A percentile compares a stretch with the other conserved stretches of the same genome.
Evolutionary conservation across 306 rosid genomes (phyloP).

Genomic region (Medicago arabica): DNA sequence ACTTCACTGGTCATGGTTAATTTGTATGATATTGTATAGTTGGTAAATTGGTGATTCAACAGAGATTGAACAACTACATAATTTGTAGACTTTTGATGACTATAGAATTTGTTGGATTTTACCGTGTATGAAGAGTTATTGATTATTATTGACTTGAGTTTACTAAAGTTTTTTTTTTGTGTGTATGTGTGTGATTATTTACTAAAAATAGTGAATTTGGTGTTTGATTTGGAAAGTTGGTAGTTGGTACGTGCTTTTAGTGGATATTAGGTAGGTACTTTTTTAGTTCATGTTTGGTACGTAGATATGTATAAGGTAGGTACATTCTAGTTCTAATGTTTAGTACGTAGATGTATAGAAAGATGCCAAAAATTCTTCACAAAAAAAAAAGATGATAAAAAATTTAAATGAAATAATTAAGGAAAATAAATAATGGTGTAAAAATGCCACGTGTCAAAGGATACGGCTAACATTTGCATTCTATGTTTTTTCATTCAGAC

Average conservation of each 20-base stretch:
- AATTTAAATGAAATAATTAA: not conserved
- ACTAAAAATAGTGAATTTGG: slow-evolving; percentile 1
- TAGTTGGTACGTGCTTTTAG: not conserved
- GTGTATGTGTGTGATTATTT: no score
- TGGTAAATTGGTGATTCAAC: not conserved
- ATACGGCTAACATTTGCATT: slow-evolving; percentile 1
- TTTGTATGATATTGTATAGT: no score
- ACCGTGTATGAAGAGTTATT: not conserved
- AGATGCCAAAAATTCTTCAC: not conserved
- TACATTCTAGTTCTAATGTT: not conserved
- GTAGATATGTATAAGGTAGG: not conserved
- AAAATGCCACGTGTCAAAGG: not conserved
- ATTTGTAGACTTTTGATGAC: slow-evolving; percentile 35
- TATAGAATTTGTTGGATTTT: not conserved
- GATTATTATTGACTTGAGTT: not conserved
- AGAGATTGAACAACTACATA: not conserved
- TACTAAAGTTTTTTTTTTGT: no score
- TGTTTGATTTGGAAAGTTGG: slow-evolving; percentile 12
- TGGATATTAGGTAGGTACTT: not conserved
- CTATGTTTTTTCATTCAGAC: not conserved
- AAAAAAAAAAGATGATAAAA: no score
- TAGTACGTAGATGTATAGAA: not conserved
- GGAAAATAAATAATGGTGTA: not conserved
- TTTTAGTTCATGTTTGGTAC: not conserved
- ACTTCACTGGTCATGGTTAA: no score